Conservation (phyloP, 2,329 filamentous ascomycete species). For the Cryphonectria carpinicola region DNA sequence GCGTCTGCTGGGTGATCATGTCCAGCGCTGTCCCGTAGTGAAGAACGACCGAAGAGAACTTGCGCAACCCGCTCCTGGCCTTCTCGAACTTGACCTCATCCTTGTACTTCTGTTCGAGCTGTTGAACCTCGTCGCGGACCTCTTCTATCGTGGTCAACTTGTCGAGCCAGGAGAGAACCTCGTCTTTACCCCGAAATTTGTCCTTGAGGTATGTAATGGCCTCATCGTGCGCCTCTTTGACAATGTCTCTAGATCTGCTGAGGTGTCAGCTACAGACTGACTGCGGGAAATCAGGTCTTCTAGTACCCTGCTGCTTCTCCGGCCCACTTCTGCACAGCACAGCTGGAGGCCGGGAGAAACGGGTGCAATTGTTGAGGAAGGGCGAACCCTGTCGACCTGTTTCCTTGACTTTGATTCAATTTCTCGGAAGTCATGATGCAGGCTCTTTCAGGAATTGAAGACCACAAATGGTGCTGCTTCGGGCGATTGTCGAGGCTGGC, state of each 20-base stretch:
- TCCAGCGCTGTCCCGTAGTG: slow-evolving; percentile 5
- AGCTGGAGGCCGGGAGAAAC: background rate
- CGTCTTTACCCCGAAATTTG: background rate
- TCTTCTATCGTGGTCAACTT: background rate
- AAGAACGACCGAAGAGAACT: background rate
- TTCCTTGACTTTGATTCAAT: background rate
- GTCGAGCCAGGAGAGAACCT: background rate
- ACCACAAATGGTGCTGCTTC: background rate
- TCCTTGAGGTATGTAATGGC: background rate
- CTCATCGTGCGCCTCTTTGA: slow-evolving; percentile 4
- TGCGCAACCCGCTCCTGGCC: background rate
- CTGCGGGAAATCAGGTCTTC: background rate
- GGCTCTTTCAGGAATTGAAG: background rate
- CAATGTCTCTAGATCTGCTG: background rate
- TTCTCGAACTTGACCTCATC: background rate
- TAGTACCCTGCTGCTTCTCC: background rate
- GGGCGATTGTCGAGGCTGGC: background rate
- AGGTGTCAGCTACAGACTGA: background rate
- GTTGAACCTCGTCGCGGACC: background rate
- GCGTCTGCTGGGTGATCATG: background rate
- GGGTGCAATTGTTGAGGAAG: background rate
- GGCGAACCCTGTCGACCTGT: background rate
- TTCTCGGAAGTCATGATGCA: background rate
- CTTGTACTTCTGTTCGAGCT: slow-evolving; percentile 4
- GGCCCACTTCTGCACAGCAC: background rate